These are phyloP conservation scores for Cryptococcus hybrid DNA, from an alignment of 1,284 basidiomycete genomes.

Conservation along the genomic window DNA sequence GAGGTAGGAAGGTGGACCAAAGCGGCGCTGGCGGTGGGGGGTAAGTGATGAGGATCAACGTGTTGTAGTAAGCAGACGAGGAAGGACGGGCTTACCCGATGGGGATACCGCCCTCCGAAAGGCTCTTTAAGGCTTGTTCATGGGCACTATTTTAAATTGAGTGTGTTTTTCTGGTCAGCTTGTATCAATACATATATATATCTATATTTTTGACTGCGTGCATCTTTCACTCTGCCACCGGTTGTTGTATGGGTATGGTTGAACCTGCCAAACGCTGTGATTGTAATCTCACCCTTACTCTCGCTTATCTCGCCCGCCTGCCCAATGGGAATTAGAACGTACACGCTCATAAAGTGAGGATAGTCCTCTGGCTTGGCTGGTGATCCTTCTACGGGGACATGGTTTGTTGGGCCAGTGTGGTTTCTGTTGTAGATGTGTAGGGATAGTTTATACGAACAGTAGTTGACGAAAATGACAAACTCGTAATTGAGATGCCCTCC, in stretches of 20 bases:
- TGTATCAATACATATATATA: not conserved
- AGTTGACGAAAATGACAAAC: too few species aligned
- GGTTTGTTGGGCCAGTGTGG: too few species aligned
- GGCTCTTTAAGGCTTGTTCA: conserved; percentile 27
- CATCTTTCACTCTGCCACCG: not conserved
- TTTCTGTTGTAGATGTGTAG: too few species aligned
- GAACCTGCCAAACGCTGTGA: too few species aligned
- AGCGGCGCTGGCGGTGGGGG: conserved; percentile 18
- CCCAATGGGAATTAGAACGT: not conserved
- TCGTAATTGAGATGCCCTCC: too few species aligned
- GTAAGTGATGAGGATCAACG: not conserved
- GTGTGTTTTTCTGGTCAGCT: not conserved
- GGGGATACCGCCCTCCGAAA: conserved; percentile 36
- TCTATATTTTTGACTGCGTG: not conserved
- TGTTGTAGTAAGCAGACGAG: not conserved
- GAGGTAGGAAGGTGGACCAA: conserved; percentile 36
- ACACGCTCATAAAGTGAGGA: conserved; percentile 28
- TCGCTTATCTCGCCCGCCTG: not conserved
- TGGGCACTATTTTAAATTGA: conserved; percentile 19
- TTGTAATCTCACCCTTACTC: not conserved
- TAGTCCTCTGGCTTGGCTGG: conserved; percentile 23
- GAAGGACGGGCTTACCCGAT: conserved; percentile 24
- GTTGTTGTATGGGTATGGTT: too few species aligned
- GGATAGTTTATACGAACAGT: too few species aligned
- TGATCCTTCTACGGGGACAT: not conserved